Conservation (phyloP, 805 yeast species). For the Yarrowia phangngaensis region DNA sequence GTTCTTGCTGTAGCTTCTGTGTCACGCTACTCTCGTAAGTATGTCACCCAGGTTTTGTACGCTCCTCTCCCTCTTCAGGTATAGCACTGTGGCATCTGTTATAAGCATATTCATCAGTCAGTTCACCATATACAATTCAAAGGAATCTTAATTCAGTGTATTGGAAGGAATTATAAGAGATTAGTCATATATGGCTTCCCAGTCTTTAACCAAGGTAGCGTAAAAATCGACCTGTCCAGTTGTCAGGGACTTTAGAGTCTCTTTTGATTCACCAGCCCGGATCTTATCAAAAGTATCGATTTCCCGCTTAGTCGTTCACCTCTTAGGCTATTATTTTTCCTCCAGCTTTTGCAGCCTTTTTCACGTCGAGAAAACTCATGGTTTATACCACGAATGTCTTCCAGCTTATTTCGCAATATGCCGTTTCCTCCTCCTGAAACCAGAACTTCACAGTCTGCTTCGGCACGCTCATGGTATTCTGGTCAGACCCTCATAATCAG, state of each 20-base stretch:
- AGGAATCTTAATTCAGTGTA: no score
- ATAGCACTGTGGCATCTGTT: no score
- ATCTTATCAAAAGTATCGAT: slow-evolving; percentile 69
- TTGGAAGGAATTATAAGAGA: no score
- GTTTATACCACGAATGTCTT: slow-evolving; percentile 60
- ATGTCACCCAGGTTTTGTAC: slow-evolving; percentile 85
- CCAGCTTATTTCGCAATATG: slow-evolving; percentile 54
- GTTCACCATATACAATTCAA: no score
- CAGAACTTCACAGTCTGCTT: slow-evolving; percentile 56
- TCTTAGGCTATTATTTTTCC: slow-evolving; percentile 45
- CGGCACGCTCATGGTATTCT: slow-evolving; percentile 73
- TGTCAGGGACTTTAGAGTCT: slow-evolving; percentile 66
- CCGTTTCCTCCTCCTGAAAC: slow-evolving; percentile 51
- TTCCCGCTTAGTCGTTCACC: slow-evolving; percentile 53
- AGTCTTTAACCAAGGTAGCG: slow-evolving; percentile 59
- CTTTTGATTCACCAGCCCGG: slow-evolving; percentile 71
- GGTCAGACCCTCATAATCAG: slow-evolving; percentile 81
- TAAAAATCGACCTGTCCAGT: slow-evolving; percentile 74
- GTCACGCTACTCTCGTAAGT: slow-evolving; percentile 82
- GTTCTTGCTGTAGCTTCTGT: slow-evolving; percentile 90
- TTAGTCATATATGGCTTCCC: slow-evolving; percentile 45
- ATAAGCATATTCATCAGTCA: no score
- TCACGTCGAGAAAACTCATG: slow-evolving; percentile 55
- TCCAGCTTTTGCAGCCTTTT: slow-evolving; percentile 51
- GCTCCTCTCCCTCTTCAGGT: slow-evolving; percentile 63